A percentile compares a stretch with the other conserved stretches of the same genome.
These are phyloP conservation scores for Ambrosia trifida DNA, from an alignment of 129 eudicot species.

Conservation along the genomic window DNA sequence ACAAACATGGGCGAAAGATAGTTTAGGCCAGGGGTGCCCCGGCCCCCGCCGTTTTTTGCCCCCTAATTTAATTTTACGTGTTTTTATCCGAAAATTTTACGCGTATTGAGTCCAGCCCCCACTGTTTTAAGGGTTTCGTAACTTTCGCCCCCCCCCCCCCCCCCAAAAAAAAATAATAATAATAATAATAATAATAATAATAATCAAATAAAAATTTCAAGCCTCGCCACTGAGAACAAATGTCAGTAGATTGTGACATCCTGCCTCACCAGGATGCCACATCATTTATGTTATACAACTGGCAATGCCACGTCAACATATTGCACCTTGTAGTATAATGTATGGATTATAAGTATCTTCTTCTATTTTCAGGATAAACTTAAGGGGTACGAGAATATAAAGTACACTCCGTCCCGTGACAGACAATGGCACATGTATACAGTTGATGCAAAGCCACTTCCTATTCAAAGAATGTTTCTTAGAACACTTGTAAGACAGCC, in stretches of 20 bases:
- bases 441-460: constrained; percentile 65
- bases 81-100: too few relatives aligned
- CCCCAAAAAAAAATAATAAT: too few relatives aligned
- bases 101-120: too few relatives aligned
- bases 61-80: too few relatives aligned
- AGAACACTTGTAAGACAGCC: constrained; percentile 97
- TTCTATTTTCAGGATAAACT: constrained; percentile 71
- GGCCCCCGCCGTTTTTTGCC: too few relatives aligned
- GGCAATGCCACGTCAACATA: not conserved
- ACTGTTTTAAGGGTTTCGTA: too few relatives aligned
- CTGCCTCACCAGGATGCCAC: not conserved
- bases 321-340: not conserved
- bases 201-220: too few relatives aligned
- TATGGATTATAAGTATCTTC: not conserved
- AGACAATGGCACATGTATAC: constrained; percentile 98
- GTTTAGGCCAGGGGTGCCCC: too few relatives aligned
- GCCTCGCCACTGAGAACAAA: not conserved
- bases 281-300: not conserved
- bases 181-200: too few relatives aligned
- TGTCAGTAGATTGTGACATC: not conserved
- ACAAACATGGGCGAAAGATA: too few relatives aligned
- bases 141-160: too few relatives aligned
- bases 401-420: constrained; percentile 93
- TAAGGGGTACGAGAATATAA: constrained; percentile 67
- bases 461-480: constrained; percentile 84